phyloP scores from a whole-genome alignment of 257 asterid species.

The Solanum gandarillasii region DNA sequence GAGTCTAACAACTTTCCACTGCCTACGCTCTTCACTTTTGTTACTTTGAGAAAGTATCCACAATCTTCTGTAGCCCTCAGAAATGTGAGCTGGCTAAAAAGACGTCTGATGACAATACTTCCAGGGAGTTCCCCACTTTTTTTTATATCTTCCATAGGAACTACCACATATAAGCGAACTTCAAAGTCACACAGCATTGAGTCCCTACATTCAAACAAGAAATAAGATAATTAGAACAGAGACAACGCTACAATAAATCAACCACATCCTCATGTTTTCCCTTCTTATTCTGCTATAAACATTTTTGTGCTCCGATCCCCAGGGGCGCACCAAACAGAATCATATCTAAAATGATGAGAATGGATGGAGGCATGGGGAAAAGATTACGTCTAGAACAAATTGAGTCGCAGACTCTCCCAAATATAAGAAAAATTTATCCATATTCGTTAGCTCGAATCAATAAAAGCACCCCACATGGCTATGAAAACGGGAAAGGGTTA shows the following conservation, averaged over 20 bases:
- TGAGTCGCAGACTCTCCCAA: background rate
- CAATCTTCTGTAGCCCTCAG: slow-evolving; percentile 22
- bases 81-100: slow-evolving; percentile 26
- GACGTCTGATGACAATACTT: slow-evolving; percentile 26
- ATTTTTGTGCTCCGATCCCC: background rate
- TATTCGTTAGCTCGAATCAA: background rate
- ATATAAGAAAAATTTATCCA: background rate
- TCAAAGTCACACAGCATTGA: slow-evolving; percentile 34
- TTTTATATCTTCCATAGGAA: slow-evolving; percentile 24
- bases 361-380: background rate
- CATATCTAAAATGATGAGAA: background rate
- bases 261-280: background rate
- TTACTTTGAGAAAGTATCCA: slow-evolving; percentile 63
- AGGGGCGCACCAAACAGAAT: background rate
- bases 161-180: slow-evolving; percentile 13
- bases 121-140: slow-evolving; percentile 14
- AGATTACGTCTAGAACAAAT: background rate
- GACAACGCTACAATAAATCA: background rate
- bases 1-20: slow-evolving; percentile 15
- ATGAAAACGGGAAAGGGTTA: background rate
- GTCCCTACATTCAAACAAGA: slow-evolving; percentile 2
- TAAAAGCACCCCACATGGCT: background rate
- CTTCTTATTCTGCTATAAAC: background rate
- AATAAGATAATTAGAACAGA: background rate
- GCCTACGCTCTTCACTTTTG: slow-evolving; percentile 49